A percentile compares a stretch with the other conserved stretches of the same genome.
phyloP scores from a whole-genome alignment of 2,329 filamentous ascomycete species.

The Calonectria naviculata region DNA sequence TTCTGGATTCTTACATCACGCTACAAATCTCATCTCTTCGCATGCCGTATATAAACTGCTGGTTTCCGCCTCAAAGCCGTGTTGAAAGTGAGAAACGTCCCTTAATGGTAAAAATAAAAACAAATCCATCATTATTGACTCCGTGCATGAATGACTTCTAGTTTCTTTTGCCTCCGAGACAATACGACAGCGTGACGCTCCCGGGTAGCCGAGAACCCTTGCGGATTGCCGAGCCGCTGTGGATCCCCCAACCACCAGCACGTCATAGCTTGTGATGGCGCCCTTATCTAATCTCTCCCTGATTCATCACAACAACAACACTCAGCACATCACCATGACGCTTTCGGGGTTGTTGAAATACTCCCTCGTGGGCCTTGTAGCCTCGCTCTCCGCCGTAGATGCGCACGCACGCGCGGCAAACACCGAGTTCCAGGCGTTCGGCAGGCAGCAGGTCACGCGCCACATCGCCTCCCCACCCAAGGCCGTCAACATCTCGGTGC shows the following conservation, averaged over 20 bases:
- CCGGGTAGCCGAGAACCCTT: conserved; percentile 8
- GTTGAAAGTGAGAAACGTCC: no score
- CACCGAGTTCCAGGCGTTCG: conserved; percentile 11
- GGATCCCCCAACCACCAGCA: not conserved
- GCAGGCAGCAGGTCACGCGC: conserved; percentile 9
- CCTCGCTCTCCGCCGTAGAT: not conserved
- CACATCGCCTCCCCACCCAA: not conserved
- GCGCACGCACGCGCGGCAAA: not conserved
- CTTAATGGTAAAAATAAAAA: no score
- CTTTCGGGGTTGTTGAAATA: not conserved
- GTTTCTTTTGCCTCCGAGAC: not conserved
- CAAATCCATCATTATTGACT: no score
- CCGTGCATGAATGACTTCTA: no score
- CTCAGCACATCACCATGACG: conserved; percentile 1
- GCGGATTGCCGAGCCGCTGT: not conserved
- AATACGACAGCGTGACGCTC: not conserved
- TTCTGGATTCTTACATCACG: no score
- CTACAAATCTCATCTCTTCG: no score
- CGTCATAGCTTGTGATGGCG: not conserved
- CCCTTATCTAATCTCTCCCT: not conserved
- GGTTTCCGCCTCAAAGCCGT: no score
- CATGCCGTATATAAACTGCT: no score
- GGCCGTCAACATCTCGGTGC: conserved; percentile 53
- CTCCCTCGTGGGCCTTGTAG: conserved; percentile 1
- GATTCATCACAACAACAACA: not conserved